A percentile compares a stretch with the other conserved stretches of the same genome.
Evolutionary conservation across 148 eudicot species (phyloP).

Genomic region (Talinum fruticosum): DNA sequence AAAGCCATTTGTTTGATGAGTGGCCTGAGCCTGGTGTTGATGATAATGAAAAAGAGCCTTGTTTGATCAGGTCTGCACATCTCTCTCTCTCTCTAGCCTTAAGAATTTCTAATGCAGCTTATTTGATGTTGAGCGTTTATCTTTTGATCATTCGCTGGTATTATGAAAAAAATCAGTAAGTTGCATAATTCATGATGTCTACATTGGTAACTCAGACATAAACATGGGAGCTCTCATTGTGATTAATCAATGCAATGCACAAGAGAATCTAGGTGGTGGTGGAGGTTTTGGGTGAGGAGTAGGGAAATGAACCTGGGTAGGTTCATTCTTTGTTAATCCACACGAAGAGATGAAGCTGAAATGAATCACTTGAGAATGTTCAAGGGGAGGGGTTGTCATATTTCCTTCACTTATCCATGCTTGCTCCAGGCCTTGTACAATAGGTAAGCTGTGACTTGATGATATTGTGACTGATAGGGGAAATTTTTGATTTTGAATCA

Average conservation of each 20-base stretch:
- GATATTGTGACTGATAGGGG: no score
- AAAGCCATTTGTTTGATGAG: constrained; percentile 66
- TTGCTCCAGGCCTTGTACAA: no score
- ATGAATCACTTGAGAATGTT: not conserved
- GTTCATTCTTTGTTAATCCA: not conserved
- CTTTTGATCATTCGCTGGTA: not conserved
- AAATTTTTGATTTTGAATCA: no score
- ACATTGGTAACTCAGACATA: not conserved
- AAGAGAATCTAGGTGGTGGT: not conserved
- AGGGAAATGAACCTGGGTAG: not conserved
- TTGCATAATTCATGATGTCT: not conserved
- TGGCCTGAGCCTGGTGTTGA: constrained; percentile 80
- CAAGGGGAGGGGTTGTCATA: no score
- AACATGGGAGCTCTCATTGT: no score
- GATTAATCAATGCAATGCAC: not conserved
- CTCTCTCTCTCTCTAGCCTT: not conserved
- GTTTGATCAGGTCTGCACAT: constrained; percentile 61
- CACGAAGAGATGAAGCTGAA: not conserved
- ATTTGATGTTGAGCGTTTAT: not conserved
- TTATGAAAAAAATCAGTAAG: not conserved
- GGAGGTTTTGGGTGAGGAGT: not conserved
- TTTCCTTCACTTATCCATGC: no score
- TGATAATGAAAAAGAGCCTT: constrained; percentile 66
- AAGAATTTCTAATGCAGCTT: not conserved
- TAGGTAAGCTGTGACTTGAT: no score